Evolutionary conservation across 208 protist species (phyloP).

Genomic region (Vickermania spadyakhi): DNA sequence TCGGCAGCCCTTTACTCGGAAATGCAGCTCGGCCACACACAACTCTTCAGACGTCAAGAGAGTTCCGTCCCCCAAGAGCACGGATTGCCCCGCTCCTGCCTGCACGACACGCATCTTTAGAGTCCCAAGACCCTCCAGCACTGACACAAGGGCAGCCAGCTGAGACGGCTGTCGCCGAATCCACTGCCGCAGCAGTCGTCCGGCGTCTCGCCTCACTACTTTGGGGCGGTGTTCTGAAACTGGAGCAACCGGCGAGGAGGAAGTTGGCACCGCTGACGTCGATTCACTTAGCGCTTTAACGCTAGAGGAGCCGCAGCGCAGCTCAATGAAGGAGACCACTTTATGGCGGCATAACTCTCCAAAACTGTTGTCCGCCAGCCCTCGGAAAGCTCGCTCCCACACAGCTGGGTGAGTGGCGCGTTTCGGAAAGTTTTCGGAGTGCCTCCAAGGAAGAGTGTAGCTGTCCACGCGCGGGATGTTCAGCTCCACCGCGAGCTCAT

Average conservation of each 20-base stretch:
- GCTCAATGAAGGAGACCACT: neutral
- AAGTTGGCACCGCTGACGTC: neutral
- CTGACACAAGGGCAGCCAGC: slow-evolving; percentile 10
- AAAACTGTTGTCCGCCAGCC: neutral
- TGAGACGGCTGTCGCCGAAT: slow-evolving; percentile 8
- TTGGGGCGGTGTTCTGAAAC: neutral
- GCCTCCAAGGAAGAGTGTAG: neutral
- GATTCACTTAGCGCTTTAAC: too few relatives aligned
- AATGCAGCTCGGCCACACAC: too few relatives aligned
- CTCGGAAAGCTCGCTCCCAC: too few relatives aligned
- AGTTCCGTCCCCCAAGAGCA: too few relatives aligned
- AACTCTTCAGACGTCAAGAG: too few relatives aligned
- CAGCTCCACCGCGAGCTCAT: slow-evolving; percentile 21
- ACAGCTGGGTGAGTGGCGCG: too few relatives aligned
- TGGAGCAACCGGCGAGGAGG: neutral
- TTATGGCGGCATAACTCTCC: neutral
- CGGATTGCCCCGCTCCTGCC: too few relatives aligned
- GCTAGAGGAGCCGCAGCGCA: too few relatives aligned
- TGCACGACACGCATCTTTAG: too few relatives aligned
- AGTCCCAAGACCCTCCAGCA: neutral
- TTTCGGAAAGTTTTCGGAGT: too few relatives aligned
- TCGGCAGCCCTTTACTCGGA: too few relatives aligned
- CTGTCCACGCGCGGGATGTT: slow-evolving; percentile 17
- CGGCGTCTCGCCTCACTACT: neutral
- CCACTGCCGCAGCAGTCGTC: neutral